phyloP scores from a whole-genome alignment of 2,329 filamentous ascomycete species.

The Rutstroemia sp. region DNA sequence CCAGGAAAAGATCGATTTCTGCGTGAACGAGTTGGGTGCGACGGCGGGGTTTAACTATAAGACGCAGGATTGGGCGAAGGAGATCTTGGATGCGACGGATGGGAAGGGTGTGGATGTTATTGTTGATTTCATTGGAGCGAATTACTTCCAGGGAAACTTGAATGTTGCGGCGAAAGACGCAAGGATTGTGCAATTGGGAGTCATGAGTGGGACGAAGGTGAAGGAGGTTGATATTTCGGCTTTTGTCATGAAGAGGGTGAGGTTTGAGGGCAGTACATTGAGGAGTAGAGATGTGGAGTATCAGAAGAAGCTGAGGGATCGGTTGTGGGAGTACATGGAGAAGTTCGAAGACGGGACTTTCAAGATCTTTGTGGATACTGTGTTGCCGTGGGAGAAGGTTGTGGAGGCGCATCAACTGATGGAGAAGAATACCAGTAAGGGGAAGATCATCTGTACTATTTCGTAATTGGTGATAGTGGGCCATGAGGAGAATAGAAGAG shows the following conservation, averaged over 20 bases:
- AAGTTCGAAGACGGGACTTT: slow-evolving; percentile 67
- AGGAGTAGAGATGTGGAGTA: slow-evolving; percentile 74
- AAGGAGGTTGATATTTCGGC: slow-evolving; percentile 65
- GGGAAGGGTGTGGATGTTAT: slow-evolving; percentile 79
- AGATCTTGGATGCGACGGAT: slow-evolving; percentile 62
- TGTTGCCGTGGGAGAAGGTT: slow-evolving; percentile 72
- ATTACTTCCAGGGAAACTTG: slow-evolving; percentile 75
- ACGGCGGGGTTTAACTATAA: slow-evolving; percentile 80
- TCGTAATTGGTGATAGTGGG: slow-evolving; percentile 6
- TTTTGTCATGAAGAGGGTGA: slow-evolving; percentile 69
- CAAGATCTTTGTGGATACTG: slow-evolving; percentile 73
- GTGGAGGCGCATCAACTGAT: slow-evolving; percentile 64
- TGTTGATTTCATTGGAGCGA: slow-evolving; percentile 76
- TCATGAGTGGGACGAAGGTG: slow-evolving; percentile 64
- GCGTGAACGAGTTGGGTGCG: slow-evolving; percentile 66
- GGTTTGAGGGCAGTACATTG: slow-evolving; percentile 77
- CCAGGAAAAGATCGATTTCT: slow-evolving; percentile 74
- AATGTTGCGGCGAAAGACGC: slow-evolving; percentile 68
- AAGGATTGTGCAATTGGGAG: slow-evolving; percentile 66
- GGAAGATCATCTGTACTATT: slow-evolving; percentile 57
- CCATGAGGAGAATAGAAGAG: not conserved
- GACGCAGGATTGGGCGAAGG: slow-evolving; percentile 65
- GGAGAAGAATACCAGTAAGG: slow-evolving; percentile 65
- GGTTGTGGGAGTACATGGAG: slow-evolving; percentile 66
- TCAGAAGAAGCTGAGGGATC: slow-evolving; percentile 69